Base-by-base conservation (phyloP, 2,329 filamentous ascomycete species). In the Hortaea werneckii region DNA sequence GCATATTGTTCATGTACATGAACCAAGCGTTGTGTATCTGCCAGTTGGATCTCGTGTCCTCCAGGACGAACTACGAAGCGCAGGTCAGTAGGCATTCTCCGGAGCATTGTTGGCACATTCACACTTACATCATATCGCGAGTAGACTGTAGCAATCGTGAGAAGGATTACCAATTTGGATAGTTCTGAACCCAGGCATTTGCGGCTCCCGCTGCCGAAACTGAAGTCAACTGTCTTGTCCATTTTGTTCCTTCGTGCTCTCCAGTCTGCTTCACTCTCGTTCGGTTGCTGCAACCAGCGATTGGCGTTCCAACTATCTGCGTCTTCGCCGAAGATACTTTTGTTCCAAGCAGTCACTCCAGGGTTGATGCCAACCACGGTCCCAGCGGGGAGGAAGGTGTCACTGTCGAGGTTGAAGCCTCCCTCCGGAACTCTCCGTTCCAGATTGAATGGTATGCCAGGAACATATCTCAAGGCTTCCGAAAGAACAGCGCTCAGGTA, bases 361-460 rank as follows among this genome's bases (percentile, higher is more conserved):
- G 66, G 54, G 38, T 69, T 70, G n/a, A 69, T 60, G 4, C 67
- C 68, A 6, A 71, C 58, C 2, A 60, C 55, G 1, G 64, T 68
- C 7, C 65, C 67, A 3, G 47, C 59, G 0, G 64, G 65, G 37
- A 67, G 32, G 42, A 28, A 29, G 12, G 29, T 26, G 35, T 42
- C 41, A 30, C 40, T 40, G 1, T 34, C 37, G 1, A 47, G 20
- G 11, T 29, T 13, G 27, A 47, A 28, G 26, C 45, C 45, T n/a
- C 41, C 42, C 12, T 27, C 32, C 28, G 66, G 64, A 0, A 67
- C 63, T 20, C 60, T 46, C 1, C 76, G 71, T 54, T 77, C 72
- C 11, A 77, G 69, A 0, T 68, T 56, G 50, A 76, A 65, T 6
- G 65, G 68, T 20, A 51, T 45, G 9, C 43, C 44, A 26, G 49